These are phyloP conservation scores for Coprinopsis marcescibilis DNA, from an alignment of 768 basidiomycete genomes.

Conservation along the genomic window DNA sequence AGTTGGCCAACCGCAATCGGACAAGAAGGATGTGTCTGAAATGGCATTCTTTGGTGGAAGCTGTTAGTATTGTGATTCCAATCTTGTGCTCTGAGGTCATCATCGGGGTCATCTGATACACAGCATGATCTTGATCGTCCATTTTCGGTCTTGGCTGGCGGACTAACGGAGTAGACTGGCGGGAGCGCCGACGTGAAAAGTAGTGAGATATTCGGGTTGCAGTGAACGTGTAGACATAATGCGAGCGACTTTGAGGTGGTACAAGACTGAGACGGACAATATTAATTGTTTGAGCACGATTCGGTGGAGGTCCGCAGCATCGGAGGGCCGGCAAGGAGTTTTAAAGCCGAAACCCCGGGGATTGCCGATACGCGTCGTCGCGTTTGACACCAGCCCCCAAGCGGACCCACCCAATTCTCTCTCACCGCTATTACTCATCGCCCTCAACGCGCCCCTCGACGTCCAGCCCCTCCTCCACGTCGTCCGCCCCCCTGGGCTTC, in stretches of 20 bases:
- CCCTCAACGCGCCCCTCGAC: slow-evolving; percentile 25
- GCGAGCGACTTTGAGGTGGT: slow-evolving; percentile 6
- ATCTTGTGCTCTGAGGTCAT: slow-evolving; percentile 22
- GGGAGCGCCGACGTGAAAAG: slow-evolving; percentile 6
- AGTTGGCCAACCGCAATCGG: slow-evolving; percentile 1
- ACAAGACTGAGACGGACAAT: slow-evolving; percentile 9
- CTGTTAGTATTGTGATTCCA: slow-evolving; percentile 14
- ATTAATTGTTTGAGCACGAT: neutral
- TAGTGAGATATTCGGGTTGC: slow-evolving; percentile 2
- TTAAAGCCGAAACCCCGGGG: slow-evolving; percentile 38
- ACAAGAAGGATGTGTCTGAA: neutral
- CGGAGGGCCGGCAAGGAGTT: slow-evolving; percentile 25
- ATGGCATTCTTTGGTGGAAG: slow-evolving; percentile 1
- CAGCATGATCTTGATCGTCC: slow-evolving; percentile 5
- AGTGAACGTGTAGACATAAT: slow-evolving; percentile 5
- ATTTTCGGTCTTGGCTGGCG: neutral
- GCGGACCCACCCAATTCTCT: slow-evolving; percentile 23
- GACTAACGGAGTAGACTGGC: slow-evolving; percentile 7
- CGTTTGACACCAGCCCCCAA: slow-evolving; percentile 36
- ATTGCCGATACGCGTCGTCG: slow-evolving; percentile 51
- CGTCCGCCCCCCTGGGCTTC: slow-evolving; percentile 26
- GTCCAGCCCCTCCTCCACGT: slow-evolving; percentile 29
- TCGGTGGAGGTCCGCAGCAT: neutral
- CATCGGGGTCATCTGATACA: slow-evolving; percentile 29
- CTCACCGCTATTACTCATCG: slow-evolving; percentile 25